These are phyloP conservation scores for Pseudonitzschia delicatissima DNA, from an alignment of 108 stramenopile species.

Conservation along the genomic window DNA sequence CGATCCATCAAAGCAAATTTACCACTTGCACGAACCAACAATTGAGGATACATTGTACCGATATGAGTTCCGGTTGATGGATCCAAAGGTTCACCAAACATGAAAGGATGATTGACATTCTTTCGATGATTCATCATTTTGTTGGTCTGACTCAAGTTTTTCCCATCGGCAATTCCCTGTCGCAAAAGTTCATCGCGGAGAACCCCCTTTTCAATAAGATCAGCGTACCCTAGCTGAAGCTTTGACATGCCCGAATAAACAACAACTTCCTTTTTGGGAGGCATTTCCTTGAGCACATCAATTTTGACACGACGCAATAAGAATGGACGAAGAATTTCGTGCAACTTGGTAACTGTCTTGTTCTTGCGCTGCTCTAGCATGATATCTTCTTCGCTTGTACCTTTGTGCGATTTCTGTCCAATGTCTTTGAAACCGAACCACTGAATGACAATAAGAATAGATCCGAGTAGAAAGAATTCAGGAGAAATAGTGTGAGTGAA, in stretches of 20 bases:
- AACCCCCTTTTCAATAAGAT: constrained; percentile 81
- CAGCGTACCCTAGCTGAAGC: constrained; percentile 81
- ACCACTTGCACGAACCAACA: constrained; percentile 89
- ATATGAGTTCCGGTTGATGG: constrained; percentile 71
- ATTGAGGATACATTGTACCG: constrained; percentile 87
- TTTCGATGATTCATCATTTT: constrained; percentile 95
- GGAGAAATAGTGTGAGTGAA: neutral
- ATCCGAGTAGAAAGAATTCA: neutral
- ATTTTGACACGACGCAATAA: constrained; percentile 91
- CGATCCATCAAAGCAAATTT: constrained; percentile 97
- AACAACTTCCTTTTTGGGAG: constrained; percentile 94
- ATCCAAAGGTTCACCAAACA: constrained; percentile 94
- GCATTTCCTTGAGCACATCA: constrained; percentile 90
- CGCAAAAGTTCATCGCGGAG: constrained; percentile 67
- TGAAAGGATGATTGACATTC: constrained; percentile 95
- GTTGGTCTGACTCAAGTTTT: constrained; percentile 87
- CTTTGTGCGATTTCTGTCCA: constrained; percentile 83
- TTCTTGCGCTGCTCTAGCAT: constrained; percentile 85
- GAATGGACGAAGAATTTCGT: constrained; percentile 97
- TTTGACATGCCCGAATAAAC: constrained; percentile 94
- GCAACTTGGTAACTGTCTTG: constrained; percentile 92
- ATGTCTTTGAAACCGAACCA: constrained; percentile 98
- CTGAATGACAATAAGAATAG: neutral
- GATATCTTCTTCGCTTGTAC: constrained; percentile 88
- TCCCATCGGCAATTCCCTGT: constrained; percentile 72